Conservation (phyloP, 441 rosid genomes). For the Corymbia calophylla region DNA sequence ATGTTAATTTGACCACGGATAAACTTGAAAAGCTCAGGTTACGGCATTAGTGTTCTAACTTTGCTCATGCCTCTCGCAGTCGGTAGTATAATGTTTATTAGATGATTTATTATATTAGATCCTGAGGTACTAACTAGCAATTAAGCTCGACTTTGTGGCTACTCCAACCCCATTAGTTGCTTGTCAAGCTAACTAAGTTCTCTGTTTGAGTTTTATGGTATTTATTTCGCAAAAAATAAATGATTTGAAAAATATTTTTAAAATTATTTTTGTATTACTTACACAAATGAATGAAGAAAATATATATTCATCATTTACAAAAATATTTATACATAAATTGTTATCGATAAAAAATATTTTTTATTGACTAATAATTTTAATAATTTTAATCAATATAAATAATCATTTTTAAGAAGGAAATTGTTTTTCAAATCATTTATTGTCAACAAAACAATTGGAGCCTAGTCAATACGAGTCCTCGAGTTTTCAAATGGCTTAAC, state of each 20-base stretch:
- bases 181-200: no score
- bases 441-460: background rate
- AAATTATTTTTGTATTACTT: no score
- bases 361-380: no score
- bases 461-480: background rate
- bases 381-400: no score
- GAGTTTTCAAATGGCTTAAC: background rate
- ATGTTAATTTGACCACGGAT: background rate
- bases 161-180: background rate
- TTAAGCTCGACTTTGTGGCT: background rate
- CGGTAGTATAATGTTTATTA: background rate
- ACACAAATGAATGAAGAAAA: background rate
- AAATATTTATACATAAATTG: no score
- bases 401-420: no score
- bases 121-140: background rate
- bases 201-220: background rate
- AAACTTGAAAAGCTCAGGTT: background rate
- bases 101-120: background rate
- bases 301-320: no score
- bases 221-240: no score
- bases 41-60: background rate
- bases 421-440: no score
- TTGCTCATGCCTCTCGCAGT: background rate
- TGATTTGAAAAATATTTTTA: no score
- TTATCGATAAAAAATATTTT: no score